Evolutionary conservation across 208 protist species (phyloP).

Genomic region (Wallacemonas sp.): DNA sequence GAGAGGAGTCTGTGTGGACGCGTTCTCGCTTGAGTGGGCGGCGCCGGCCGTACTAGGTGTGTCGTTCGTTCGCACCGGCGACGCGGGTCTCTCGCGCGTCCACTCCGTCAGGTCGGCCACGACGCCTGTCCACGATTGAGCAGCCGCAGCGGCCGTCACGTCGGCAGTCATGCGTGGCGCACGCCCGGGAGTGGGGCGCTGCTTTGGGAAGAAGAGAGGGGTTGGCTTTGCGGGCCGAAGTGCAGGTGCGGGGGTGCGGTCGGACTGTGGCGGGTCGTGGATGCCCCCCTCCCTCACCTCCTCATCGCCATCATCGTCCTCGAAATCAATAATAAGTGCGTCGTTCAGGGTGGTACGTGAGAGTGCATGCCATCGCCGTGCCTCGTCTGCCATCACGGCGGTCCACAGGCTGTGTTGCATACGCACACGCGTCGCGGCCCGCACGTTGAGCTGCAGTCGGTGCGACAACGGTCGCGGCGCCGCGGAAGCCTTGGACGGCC

Average conservation of each 20-base stretch:
- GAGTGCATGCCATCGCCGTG: neutral
- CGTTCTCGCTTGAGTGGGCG: no score
- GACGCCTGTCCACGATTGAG: neutral
- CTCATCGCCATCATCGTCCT: neutral
- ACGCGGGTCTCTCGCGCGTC: neutral
- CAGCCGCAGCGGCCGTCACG: neutral
- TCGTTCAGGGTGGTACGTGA: neutral
- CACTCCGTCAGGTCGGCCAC: neutral
- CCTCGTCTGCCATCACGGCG: neutral
- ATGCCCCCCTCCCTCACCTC: no score
- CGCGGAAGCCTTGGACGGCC: no score
- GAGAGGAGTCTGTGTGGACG: no score
- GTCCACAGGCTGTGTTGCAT: conserved; percentile 8
- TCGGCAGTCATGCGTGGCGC: no score
- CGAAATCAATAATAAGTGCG: neutral
- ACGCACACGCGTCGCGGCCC: neutral
- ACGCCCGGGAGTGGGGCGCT: no score
- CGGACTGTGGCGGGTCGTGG: neutral
- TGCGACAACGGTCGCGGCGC: neutral
- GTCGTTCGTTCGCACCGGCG: no score
- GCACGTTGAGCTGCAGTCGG: neutral
- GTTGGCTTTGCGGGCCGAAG: neutral
- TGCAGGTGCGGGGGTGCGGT: no score
- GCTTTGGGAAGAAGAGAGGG: neutral
- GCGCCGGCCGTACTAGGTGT: no score